A percentile compares a stretch with the other conserved stretches of the same genome.
Evolutionary conservation across 768 basidiomycete species (phyloP).

Genomic region (Collybia sordida): DNA sequence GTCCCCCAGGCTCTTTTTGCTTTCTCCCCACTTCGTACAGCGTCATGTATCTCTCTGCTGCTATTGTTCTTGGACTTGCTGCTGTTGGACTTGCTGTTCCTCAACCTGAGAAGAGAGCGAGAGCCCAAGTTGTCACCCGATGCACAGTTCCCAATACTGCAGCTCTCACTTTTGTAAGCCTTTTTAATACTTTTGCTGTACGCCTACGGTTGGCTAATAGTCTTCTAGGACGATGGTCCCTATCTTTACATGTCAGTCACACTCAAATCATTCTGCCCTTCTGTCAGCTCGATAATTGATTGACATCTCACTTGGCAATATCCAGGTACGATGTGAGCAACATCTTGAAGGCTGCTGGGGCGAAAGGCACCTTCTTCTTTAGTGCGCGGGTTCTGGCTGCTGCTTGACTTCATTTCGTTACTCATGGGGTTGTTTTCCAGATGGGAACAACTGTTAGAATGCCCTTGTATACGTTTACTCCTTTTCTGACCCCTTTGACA

Average conservation of each 20-base stretch:
- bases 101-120: constrained; percentile 12
- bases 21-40: not conserved
- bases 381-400: not conserved
- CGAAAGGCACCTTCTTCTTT: constrained; percentile 41
- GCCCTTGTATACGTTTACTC: not conserved
- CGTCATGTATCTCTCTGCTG: constrained; percentile 10
- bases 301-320: not conserved
- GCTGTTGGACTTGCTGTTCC: constrained; percentile 8
- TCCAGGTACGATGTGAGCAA: constrained; percentile 12
- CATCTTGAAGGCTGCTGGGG: constrained; percentile 21
- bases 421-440: constrained; percentile 12
- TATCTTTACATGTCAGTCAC: constrained; percentile 11
- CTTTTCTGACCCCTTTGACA: not conserved
- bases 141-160: constrained; percentile 18
- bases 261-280: not conserved
- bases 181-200: not conserved
- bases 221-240: constrained; percentile 17
- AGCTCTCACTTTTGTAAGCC: constrained; percentile 17
- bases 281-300: not conserved
- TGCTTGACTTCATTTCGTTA: not conserved
- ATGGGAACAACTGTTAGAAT: constrained; percentile 32
- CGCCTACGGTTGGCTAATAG: not conserved
- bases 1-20: not conserved
- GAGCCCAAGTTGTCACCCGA: constrained; percentile 15
- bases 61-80: constrained; percentile 9